Conservation (phyloP, 78 protist species). For the Cavenderia fasciculata region DNA sequence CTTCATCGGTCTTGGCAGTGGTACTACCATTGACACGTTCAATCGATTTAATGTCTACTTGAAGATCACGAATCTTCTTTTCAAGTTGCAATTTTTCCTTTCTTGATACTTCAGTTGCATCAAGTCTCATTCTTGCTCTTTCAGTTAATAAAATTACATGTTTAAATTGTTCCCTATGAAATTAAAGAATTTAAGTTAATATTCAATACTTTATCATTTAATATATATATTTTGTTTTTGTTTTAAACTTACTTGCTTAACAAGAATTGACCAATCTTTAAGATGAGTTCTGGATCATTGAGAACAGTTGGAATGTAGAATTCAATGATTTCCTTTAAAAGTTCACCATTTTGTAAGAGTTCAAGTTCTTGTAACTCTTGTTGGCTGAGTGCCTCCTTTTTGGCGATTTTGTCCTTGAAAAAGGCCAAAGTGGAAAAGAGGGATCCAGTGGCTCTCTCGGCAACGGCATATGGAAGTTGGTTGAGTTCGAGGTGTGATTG, state of each 20-base stretch:
- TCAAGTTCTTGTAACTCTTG: slow-evolving; percentile 13
- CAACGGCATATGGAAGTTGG: not conserved
- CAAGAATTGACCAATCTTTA: slow-evolving; percentile 22
- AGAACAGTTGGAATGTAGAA: slow-evolving; percentile 34
- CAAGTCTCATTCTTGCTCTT: slow-evolving; percentile 33
- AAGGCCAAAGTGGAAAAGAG: not conserved
- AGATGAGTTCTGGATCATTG: slow-evolving; percentile 27
- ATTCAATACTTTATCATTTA: not conserved
- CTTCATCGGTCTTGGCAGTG: not conserved
- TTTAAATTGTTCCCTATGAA: slow-evolving; percentile 29
- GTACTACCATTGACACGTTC: slow-evolving; percentile 11
- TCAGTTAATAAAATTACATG: slow-evolving; percentile 58
- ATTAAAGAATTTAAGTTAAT: not conserved
- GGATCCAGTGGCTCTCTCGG: slow-evolving; percentile 5
- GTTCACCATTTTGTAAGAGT: slow-evolving; percentile 10
- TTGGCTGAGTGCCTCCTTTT: too few relatives aligned
- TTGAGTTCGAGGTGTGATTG: not conserved
- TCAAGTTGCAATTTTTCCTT: not conserved
- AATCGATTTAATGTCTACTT: slow-evolving; percentile 29
- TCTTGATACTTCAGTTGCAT: slow-evolving; percentile 4
- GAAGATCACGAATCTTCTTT: not conserved
- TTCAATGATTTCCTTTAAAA: slow-evolving; percentile 46
- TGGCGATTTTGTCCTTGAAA: not conserved
- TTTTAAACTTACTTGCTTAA: not conserved
- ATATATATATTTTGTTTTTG: not conserved